Base-by-base conservation (phyloP, 371 early-diverging fungal species). In the Pancytospora epiphaga region DNA sequence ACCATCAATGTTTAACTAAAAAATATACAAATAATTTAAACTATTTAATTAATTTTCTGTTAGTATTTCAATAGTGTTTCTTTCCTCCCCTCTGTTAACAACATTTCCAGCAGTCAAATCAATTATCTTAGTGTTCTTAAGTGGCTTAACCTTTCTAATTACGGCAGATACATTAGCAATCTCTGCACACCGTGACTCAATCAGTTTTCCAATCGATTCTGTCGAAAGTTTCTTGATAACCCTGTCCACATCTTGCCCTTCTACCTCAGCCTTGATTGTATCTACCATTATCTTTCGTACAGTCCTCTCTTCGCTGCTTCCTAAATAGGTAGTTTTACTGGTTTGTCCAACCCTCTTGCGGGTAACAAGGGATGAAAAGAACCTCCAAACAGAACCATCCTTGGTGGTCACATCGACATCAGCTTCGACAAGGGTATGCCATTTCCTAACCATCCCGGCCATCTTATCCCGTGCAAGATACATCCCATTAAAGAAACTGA, bases 251-350 rank as follows among this genome's bases (percentile, higher is more conserved):
- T 93, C 93, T 85, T 89, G 87, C 38, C 86, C 83, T 72, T 86
- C 69, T 56, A 92, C 86, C 85, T 95, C 93, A 70, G 87, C 86
- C 77, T 84, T 86, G 85, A 96, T 89, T 84, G 95, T 88, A 81
- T 95, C 95, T 84, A 94, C 92, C 91, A 96, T 96, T 89, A 94
- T 93, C 88, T 95, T 92, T 85, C 99, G 91, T 85, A 98, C 95
- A 80, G 86, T 86, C 77, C 92, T 91, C 85, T 95, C 91, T 85
- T 97, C 95, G 66, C 93, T 85, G 77, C 87, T 82, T 84, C 90
- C 89, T 58, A 95, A 95, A 82, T 98, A 98, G 76, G 93, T 92
- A 82, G 95, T 95, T 88, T 94, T 94, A 86, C 88, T 88, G 84
- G 90, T 84, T 86, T 93, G 94, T 87, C 88, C 88, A 70, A 85